Evolutionary conservation across 1,139 yeast species (phyloP).

Genomic region (Magnusiomyces paraingens): DNA sequence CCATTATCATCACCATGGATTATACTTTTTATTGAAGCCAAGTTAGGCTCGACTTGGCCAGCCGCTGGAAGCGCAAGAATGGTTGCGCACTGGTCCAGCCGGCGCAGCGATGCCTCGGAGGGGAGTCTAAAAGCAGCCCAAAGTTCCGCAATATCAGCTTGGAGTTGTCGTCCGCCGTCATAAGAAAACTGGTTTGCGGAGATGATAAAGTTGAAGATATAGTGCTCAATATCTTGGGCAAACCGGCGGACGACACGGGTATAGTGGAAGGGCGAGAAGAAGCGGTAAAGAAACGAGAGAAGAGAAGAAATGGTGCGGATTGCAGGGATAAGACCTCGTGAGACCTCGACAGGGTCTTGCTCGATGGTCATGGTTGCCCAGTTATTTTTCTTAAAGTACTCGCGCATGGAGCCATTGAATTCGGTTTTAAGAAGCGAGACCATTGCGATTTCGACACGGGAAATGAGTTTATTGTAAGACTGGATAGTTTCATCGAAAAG

Average conservation of each 20-base stretch:
- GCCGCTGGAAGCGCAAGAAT: conserved; percentile 8
- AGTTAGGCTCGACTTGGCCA: not conserved
- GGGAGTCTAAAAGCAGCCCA: not conserved
- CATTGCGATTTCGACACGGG: conserved; percentile 38
- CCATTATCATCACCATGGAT: not conserved
- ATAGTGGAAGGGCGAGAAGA: conserved; percentile 30
- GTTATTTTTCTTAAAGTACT: conserved; percentile 36
- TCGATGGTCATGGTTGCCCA: not conserved
- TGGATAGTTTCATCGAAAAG: conserved; percentile 49
- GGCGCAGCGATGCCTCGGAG: not conserved
- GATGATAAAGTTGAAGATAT: conserved; percentile 52
- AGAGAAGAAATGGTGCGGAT: conserved; percentile 36
- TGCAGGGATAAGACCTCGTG: conserved; percentile 37
- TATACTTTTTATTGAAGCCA: not conserved
- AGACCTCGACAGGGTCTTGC: conserved; percentile 14
- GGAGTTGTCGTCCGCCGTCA: conserved; percentile 52
- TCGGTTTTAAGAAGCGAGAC: conserved; percentile 46
- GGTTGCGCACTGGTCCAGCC: conserved; percentile 5
- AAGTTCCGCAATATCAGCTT: conserved; percentile 40
- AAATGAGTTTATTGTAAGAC: conserved; percentile 42
- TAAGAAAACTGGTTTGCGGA: conserved; percentile 57
- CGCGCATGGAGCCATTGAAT: conserved; percentile 44
- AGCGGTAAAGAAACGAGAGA: conserved; percentile 34
- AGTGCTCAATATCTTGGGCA: conserved; percentile 39
- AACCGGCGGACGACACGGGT: conserved; percentile 31